Evolutionary conservation across 2,329 filamentous ascomycete genomes (phyloP).

Genomic region (Cercospora sp.): DNA sequence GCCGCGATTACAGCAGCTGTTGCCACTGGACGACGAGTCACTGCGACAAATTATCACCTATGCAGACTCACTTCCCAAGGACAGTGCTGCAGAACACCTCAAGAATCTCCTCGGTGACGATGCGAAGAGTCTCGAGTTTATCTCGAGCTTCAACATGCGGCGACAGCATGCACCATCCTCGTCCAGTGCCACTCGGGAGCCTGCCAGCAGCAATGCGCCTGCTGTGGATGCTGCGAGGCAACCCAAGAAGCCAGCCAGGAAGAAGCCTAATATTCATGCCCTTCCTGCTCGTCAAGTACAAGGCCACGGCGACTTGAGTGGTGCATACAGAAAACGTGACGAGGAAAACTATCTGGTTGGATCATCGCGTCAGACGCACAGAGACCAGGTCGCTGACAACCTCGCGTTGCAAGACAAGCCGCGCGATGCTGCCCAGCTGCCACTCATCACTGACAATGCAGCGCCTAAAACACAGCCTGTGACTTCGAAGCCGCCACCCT

Average conservation of each 20-base stretch:
- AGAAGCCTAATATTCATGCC: constrained; percentile 42
- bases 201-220: constrained; percentile 12
- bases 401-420: constrained; percentile 53
- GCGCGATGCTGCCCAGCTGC: constrained; percentile 49
- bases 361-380: constrained; percentile 43
- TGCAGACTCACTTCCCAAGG: constrained; percentile 70
- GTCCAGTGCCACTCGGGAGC: constrained; percentile 2
- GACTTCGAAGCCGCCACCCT: constrained; percentile 58
- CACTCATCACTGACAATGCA: constrained; percentile 47
- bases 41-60: constrained; percentile 84
- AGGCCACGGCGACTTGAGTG: constrained; percentile 62
- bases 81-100: constrained; percentile 79
- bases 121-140: constrained; percentile 70
- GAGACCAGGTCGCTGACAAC: constrained; percentile 45
- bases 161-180: constrained; percentile 42
- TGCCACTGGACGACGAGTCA: constrained; percentile 82
- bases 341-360: constrained; percentile 72
- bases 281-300: constrained; percentile 50
- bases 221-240: constrained; percentile 28
- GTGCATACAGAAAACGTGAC: constrained; percentile 74
- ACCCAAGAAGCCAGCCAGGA: constrained; percentile 39
- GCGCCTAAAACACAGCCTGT: constrained; percentile 46
- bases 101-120: constrained; percentile 86
- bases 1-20: constrained; percentile 72
- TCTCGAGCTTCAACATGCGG: constrained; percentile 71